Conservation (phyloP, 2,329 filamentous ascomycete genomes). For the Stagonosporopsis chrysanthemi region DNA sequence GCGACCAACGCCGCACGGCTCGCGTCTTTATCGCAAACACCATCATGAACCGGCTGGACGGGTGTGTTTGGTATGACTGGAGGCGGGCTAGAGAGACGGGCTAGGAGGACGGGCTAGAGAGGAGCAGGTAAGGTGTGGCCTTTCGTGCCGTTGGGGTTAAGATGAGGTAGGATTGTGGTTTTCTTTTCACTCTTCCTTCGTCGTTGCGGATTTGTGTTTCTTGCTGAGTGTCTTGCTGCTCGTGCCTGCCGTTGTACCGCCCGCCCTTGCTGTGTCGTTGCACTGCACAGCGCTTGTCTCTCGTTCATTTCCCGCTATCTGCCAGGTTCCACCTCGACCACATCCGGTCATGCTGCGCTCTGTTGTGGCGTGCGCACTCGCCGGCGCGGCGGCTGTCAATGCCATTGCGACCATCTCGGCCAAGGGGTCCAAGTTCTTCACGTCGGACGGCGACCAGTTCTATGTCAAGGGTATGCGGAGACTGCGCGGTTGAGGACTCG, state of each 20-base stretch:
- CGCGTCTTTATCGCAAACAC: slow-evolving; percentile 19
- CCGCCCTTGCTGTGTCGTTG: no score
- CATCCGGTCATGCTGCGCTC: slow-evolving; percentile 28
- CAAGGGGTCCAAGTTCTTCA: slow-evolving; percentile 86
- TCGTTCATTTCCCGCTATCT: not conserved
- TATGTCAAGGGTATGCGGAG: slow-evolving; percentile 74
- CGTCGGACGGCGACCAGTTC: slow-evolving; percentile 79
- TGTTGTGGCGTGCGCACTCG: slow-evolving; percentile 31
- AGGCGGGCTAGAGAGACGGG: no score
- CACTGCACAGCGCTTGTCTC: slow-evolving; percentile 1
- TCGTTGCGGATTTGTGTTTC: not conserved
- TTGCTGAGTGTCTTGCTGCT: not conserved
- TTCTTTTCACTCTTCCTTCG: not conserved
- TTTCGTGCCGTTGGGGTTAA: not conserved
- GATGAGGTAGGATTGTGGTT: slow-evolving; percentile 2
- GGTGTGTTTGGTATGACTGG: no score
- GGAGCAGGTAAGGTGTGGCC: slow-evolving; percentile 7
- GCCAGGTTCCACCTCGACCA: not conserved
- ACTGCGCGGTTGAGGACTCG: not conserved
- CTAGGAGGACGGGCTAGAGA: not conserved
- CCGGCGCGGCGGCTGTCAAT: slow-evolving; percentile 46
- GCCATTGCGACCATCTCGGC: slow-evolving; percentile 64
- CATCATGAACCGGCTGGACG: slow-evolving; percentile 10
- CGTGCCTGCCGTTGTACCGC: not conserved
- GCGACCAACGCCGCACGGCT: slow-evolving; percentile 1